A percentile compares a stretch with the other conserved stretches of the same genome.
These are phyloP conservation scores for Talaromyces sp. DNA, from an alignment of 2,329 filamentous ascomycete species.

Conservation along the genomic window DNA sequence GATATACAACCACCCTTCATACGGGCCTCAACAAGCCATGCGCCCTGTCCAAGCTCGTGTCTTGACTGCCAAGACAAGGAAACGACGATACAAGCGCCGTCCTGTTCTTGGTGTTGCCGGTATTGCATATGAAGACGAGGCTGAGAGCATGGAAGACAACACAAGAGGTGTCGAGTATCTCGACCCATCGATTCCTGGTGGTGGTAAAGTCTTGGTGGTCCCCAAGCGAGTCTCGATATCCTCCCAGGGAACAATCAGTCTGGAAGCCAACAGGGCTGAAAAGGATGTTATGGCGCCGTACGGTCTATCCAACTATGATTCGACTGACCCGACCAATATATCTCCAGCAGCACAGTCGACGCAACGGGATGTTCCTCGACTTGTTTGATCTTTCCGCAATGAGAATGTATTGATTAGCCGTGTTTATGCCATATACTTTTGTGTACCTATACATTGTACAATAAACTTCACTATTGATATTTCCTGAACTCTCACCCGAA, in stretches of 20 bases:
- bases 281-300: conserved; percentile 35
- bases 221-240: conserved; percentile 47
- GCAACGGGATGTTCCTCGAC: conserved; percentile 28
- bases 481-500: neutral
- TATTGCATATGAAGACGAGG: conserved; percentile 39
- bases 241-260: conserved; percentile 43
- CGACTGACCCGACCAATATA: conserved; percentile 24
- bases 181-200: conserved; percentile 47
- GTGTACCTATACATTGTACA: conserved; percentile 16
- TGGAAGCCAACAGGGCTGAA: conserved; percentile 36
- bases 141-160: conserved; percentile 35
- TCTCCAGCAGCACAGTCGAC: conserved; percentile 27
- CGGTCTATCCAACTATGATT: conserved; percentile 34
- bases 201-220: conserved; percentile 52
- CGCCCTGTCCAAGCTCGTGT: conserved; percentile 58
- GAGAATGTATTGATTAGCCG: conserved; percentile 2
- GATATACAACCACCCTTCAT: conserved; percentile 58
- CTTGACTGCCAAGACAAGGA: conserved; percentile 46
- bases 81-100: conserved; percentile 31
- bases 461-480: conserved; percentile 8
- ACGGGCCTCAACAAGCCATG: conserved; percentile 55
- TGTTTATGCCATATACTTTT: neutral
- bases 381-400: conserved; percentile 23
- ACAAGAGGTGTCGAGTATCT: conserved; percentile 39
- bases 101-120: conserved; percentile 41